Evolutionary conservation across 31 red algal species (phyloP).

Genomic region (Endocladia muricata): DNA sequence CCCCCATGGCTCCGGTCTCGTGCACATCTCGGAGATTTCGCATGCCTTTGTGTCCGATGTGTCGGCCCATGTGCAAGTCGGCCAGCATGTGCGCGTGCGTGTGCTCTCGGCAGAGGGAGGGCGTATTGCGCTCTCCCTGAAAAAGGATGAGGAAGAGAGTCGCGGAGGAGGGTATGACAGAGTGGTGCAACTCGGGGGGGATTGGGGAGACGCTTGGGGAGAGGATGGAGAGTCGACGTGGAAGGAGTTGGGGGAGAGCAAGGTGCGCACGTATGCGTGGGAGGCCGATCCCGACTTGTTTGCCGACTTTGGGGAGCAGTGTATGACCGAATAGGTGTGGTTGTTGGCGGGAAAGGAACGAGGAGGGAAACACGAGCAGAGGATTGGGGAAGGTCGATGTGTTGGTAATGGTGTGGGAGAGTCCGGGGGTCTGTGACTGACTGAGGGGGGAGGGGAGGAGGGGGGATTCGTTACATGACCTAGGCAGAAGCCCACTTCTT

Average conservation of each 20-base stretch:
- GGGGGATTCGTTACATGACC: no score
- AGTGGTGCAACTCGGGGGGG: slow-evolving; percentile 55
- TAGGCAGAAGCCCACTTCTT: no score
- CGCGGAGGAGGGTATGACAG: slow-evolving; percentile 31
- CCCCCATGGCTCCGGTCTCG: slow-evolving; percentile 24
- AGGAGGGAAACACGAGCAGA: no score
- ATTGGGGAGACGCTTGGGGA: slow-evolving; percentile 71
- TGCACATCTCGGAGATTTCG: slow-evolving; percentile 75
- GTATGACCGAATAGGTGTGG: no score
- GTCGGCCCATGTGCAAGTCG: slow-evolving; percentile 27
- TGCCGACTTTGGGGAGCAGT: no score
- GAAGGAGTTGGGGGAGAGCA: slow-evolving; percentile 25
- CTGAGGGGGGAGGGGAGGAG: no score
- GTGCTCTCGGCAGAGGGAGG: slow-evolving; percentile 20
- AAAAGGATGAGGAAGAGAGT: neutral
- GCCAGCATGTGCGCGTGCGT: slow-evolving; percentile 42
- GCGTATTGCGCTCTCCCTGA: slow-evolving; percentile 62
- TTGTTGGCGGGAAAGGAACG: no score
- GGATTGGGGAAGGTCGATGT: no score
- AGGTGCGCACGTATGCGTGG: slow-evolving; percentile 30
- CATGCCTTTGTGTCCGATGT: slow-evolving; percentile 48
- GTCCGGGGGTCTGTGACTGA: no score
- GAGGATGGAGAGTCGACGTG: slow-evolving; percentile 45
- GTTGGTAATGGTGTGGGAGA: no score
- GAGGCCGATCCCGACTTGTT: slow-evolving; percentile 50